Evolutionary conservation across 352 stramenopile genomes (phyloP).

Genomic region (Phytophthora quininea): DNA sequence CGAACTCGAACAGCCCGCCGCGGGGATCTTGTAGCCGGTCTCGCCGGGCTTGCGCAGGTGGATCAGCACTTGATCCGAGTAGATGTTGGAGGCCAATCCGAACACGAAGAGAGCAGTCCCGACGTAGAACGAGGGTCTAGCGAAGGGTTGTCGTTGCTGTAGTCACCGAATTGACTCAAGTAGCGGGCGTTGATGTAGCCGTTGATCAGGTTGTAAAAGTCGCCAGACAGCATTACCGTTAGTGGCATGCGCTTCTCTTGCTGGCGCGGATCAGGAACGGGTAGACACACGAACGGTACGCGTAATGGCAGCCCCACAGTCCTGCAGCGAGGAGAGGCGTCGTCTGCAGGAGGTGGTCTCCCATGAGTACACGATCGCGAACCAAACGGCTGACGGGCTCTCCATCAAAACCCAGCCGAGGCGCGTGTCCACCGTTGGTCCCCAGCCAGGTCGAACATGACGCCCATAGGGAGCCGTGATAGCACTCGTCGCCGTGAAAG

Average conservation of each 20-base stretch:
- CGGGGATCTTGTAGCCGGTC: slow-evolving; percentile 59
- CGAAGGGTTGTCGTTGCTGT: slow-evolving; percentile 40
- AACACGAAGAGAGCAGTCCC: slow-evolving; percentile 55
- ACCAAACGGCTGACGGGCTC: slow-evolving; percentile 67
- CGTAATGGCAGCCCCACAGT: slow-evolving; percentile 72
- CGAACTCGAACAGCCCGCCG: slow-evolving; percentile 68
- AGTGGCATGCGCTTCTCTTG: slow-evolving; percentile 68
- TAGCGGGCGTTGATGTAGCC: slow-evolving; percentile 75
- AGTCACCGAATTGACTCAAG: slow-evolving; percentile 66
- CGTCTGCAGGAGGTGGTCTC: slow-evolving; percentile 39
- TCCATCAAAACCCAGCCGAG: slow-evolving; percentile 82
- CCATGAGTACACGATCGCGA: slow-evolving; percentile 50
- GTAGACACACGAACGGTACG: slow-evolving; percentile 74
- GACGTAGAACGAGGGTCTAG: slow-evolving; percentile 56
- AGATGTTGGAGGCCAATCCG: slow-evolving; percentile 66
- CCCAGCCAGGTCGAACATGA: slow-evolving; percentile 59
- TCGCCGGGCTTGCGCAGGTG: slow-evolving; percentile 63
- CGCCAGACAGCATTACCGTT: slow-evolving; percentile 53
- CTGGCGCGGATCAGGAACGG: slow-evolving; percentile 68
- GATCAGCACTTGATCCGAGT: slow-evolving; percentile 76
- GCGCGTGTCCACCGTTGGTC: slow-evolving; percentile 54
- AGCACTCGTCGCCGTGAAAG: slow-evolving; percentile 51
- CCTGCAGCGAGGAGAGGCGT: slow-evolving; percentile 54
- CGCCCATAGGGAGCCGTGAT: slow-evolving; percentile 74
- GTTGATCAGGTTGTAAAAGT: slow-evolving; percentile 78